Percentiles rank a stretch among this genome's conserved stretches.
phyloP scores from a whole-genome alignment of 495 filamentous ascomycete species.

The Xylaria bambusicola region DNA sequence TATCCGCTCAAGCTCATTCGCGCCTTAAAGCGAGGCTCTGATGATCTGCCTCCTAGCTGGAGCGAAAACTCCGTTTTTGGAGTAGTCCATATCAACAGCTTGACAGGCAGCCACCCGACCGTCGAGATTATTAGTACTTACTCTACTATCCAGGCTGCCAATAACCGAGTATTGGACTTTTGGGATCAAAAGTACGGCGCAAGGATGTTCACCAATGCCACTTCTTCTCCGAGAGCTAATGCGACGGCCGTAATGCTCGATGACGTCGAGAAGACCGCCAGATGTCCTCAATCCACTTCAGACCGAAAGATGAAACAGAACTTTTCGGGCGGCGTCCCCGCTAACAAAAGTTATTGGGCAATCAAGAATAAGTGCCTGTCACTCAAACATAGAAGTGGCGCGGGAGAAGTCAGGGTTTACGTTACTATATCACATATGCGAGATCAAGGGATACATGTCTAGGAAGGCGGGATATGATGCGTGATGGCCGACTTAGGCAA shows the following conservation, averaged over 20 bases:
- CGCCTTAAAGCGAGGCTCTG: neutral
- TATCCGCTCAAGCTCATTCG: conserved; percentile 13
- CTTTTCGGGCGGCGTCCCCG: neutral
- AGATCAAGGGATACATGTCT: conserved; percentile 14
- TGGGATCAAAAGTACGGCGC: conserved; percentile 12
- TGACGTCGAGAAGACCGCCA: neutral
- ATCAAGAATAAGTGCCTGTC: conserved; percentile 7
- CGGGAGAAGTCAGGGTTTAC: conserved; percentile 1
- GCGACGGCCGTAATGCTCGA: neutral
- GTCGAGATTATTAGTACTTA: conserved; percentile 15
- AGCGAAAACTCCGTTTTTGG: neutral
- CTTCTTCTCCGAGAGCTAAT: neutral
- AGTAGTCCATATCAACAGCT: conserved; percentile 3
- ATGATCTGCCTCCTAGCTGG: neutral
- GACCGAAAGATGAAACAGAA: neutral
- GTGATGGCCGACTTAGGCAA: neutral
- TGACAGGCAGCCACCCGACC: neutral
- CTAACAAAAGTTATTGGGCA: conserved; percentile 3
- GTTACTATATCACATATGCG: neutral
- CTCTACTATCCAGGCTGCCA: conserved; percentile 3
- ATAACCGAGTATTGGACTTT: conserved; percentile 7
- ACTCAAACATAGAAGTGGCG: neutral
- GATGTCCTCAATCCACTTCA: neutral
- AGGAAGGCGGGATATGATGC: neutral
- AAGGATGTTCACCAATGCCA: neutral